Evolutionary conservation across 73 alveolate species (phyloP), one percentile per base, ranked within the genome.

Genomic region (Paramecium pentaurelia): DNA sequence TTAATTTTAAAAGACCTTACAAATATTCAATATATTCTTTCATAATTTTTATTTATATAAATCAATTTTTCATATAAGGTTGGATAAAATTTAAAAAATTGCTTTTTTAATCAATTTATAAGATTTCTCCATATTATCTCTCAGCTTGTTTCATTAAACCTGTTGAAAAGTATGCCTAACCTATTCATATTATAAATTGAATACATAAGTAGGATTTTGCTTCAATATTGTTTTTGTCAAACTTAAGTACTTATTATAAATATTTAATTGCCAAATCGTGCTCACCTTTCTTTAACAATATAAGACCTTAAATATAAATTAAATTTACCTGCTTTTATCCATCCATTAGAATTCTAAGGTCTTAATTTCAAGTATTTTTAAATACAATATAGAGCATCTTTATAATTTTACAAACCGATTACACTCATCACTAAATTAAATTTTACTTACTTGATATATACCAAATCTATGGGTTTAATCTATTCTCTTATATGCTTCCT

Each of bases 11-110:
- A 32, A 80, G 58, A 27, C 58, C 38, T 47, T 80, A 28, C 12
- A 80, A 49, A 28, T 80, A 80, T 22, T 45, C 58, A 47, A 80
- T 80, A 80, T 80, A 80, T 80, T 80, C 91, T 80, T 80, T 32
- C 91, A 80, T 80, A 18, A 7, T 40, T 38, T 40, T 40, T 40
- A 40, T 40, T 0, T 7, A 40, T 40, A 40, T 40, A 40, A 40
- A 49, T 54, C 70, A 54, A n/a, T 25, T 4, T 54, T 4, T 54
- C 1, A 54, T 0, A n/a, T 54, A 18, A 3, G 36, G 36, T 1
- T 54, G 3, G 0, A 18, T 5, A 54, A 2, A n/a, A 4, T 54
- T 54, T 54, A 54, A 18, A 54, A 18, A 54, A 5, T 16, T 18
- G 32, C 14, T 18, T 54, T 54, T 54, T 54, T 16, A 8, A 5